A percentile compares a stretch with the other conserved stretches of the same genome.
phyloP scores from a whole-genome alignment of 331 rosid species.

The Spiraea crenata region DNA sequence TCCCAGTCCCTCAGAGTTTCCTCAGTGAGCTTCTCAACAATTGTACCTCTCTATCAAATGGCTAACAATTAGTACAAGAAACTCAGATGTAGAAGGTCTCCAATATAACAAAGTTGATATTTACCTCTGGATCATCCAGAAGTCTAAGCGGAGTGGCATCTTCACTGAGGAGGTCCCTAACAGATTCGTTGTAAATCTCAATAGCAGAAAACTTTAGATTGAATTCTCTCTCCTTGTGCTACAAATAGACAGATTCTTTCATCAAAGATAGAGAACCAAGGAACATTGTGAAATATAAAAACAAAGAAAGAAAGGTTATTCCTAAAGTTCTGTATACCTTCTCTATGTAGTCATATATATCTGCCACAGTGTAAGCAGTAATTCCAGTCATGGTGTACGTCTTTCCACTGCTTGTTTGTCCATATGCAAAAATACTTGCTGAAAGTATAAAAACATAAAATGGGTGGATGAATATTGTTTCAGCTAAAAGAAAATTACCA shows the following conservation, averaged over 20 bases:
- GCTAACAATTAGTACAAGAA: conserved; percentile 30
- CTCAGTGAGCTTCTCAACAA: conserved; percentile 81
- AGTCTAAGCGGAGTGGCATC: conserved; percentile 79
- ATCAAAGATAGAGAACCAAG: conserved; percentile 21
- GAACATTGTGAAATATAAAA: conserved; percentile 6
- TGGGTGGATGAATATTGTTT: conserved; percentile 8
- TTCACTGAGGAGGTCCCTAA: conserved; percentile 79
- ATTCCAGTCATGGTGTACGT: conserved; percentile 87
- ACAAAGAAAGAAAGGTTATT: not conserved
- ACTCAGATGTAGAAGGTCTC: conserved; percentile 11
- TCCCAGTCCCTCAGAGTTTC: conserved; percentile 79
- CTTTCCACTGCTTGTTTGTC: conserved; percentile 97
- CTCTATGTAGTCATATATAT: conserved; percentile 57
- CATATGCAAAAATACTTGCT: conserved; percentile 95
- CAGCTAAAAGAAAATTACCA: conserved; percentile 17
- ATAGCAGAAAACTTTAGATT: conserved; percentile 72
- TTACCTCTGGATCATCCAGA: conserved; percentile 97
- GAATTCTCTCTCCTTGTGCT: conserved; percentile 80
- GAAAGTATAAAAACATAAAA: conserved; percentile 24
- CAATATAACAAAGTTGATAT: conserved; percentile 20
- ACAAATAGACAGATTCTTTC: conserved; percentile 15
- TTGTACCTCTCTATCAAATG: conserved; percentile 81
- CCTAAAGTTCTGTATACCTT: conserved; percentile 38
- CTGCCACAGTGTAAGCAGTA: conserved; percentile 69
- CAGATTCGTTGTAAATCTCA: conserved; percentile 93